phyloP scores from a whole-genome alignment of 768 basidiomycete genomes.

The Pleurotus tuber-regium region DNA sequence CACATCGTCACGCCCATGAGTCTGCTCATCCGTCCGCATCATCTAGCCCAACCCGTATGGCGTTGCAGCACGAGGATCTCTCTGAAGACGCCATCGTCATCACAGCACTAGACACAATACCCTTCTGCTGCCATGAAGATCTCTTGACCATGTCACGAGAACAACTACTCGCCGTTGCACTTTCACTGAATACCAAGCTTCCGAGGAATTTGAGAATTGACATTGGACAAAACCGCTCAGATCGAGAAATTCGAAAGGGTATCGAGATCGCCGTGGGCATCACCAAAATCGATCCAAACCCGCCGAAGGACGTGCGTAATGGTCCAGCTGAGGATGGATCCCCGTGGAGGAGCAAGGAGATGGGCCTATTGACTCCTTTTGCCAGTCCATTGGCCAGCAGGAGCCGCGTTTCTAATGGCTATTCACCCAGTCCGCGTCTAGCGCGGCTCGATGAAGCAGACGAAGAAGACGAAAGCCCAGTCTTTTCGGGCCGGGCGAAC shows the following conservation, averaged over 20 bases:
- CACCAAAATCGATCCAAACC: slow-evolving; percentile 31
- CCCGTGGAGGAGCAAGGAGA: slow-evolving; percentile 12
- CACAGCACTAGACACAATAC: slow-evolving; percentile 53
- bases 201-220: slow-evolving; percentile 52
- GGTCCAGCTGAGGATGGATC: slow-evolving; percentile 11
- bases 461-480: slow-evolving; percentile 17
- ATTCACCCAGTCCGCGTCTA: slow-evolving; percentile 23
- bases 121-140: slow-evolving; percentile 77
- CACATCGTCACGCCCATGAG: neutral
- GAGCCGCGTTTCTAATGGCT: slow-evolving; percentile 17
- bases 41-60: slow-evolving; percentile 35
- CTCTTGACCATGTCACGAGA: slow-evolving; percentile 59
- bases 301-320: slow-evolving; percentile 31
- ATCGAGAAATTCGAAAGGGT: slow-evolving; percentile 44
- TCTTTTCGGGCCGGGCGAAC: neutral
- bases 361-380: slow-evolving; percentile 25
- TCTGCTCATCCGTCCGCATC: neutral
- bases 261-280: slow-evolving; percentile 67
- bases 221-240: slow-evolving; percentile 31
- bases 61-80: slow-evolving; percentile 57
- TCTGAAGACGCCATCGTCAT: slow-evolving; percentile 59
- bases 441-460: slow-evolving; percentile 29
- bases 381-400: slow-evolving; percentile 33
- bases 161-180: slow-evolving; percentile 52
- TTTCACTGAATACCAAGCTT: slow-evolving; percentile 52